Percentiles rank a stretch among this genome's conserved stretches.
Conservation (phyloP, 148 eudicot genomes). For the Persicaria tinctoria region DNA sequence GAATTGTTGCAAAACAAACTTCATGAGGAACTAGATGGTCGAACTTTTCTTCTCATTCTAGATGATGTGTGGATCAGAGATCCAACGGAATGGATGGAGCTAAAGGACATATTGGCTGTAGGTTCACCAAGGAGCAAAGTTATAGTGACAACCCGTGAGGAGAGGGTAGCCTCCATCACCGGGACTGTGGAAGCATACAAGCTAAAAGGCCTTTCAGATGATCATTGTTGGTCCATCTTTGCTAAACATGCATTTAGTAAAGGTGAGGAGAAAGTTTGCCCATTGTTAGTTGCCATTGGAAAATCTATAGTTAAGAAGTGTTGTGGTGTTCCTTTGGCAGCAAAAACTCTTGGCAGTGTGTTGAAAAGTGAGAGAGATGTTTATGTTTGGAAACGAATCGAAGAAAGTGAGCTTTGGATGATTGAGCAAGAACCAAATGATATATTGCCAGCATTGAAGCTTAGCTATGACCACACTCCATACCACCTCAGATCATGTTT, state of each 20-base stretch:
- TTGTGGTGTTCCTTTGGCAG: slow-evolving; percentile 18
- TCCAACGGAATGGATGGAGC: not conserved
- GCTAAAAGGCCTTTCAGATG: slow-evolving; percentile 13
- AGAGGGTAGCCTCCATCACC: not conserved
- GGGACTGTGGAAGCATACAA: not conserved
- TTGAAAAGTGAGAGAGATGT: slow-evolving; percentile 8
- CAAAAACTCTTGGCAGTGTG: slow-evolving; percentile 16
- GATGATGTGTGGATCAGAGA: not conserved
- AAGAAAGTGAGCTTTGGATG: not conserved
- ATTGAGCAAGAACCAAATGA: not conserved
- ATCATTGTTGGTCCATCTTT: slow-evolving; percentile 16
- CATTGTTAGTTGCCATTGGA: slow-evolving; percentile 12
- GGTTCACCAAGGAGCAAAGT: slow-evolving; percentile 18
- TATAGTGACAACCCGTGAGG: slow-evolving; percentile 24
- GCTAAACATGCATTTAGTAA: slow-evolving; percentile 2
- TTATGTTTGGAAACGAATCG: slow-evolving; percentile 2
- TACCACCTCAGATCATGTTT: slow-evolving; percentile 15
- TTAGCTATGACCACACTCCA: slow-evolving; percentile 17
- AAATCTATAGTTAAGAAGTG: slow-evolving; percentile 16
- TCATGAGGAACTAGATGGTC: not conserved
- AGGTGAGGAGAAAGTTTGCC: not conserved
- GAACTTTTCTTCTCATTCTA: not conserved
- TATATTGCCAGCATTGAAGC: slow-evolving; percentile 11
- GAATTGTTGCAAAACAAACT: not conserved
- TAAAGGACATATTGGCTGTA: not conserved